phyloP scores from a whole-genome alignment of 768 basidiomycete genomes.

The Grammothele lineata region DNA sequence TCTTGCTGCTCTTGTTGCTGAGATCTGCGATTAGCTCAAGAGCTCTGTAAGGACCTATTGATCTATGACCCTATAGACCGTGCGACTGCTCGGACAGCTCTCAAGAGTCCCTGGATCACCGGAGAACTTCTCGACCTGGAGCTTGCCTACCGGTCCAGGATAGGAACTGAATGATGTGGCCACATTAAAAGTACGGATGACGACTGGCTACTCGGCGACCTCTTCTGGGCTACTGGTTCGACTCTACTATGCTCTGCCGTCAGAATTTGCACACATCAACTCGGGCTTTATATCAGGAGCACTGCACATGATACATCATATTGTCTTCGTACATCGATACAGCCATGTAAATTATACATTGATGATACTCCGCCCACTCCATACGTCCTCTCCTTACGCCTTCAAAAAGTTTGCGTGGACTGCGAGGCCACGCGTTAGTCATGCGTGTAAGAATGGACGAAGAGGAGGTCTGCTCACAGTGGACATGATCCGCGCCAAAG shows the following conservation, averaged over 20 bases:
- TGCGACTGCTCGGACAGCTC: conserved; percentile 58
- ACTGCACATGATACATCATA: not conserved
- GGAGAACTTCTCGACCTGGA: conserved; percentile 59
- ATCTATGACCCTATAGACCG: conserved; percentile 52
- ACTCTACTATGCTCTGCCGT: too few relatives aligned
- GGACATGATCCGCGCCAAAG: conserved; percentile 85
- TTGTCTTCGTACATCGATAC: conserved; percentile 10
- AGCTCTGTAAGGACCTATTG: conserved; percentile 58
- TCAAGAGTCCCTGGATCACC: conserved; percentile 63
- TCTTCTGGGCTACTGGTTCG: too few relatives aligned
- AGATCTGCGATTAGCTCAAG: conserved; percentile 40
- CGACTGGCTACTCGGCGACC: too few relatives aligned
- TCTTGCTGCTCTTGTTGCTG: too few relatives aligned
- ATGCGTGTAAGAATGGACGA: conserved; percentile 16
- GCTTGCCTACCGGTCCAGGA: conserved; percentile 53
- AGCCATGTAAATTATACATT: conserved; percentile 13
- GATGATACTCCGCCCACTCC: conserved; percentile 1
- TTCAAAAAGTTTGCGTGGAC: conserved; percentile 90
- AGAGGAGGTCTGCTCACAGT: conserved; percentile 50
- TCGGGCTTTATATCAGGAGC: too few relatives aligned
- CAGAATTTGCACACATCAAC: too few relatives aligned
- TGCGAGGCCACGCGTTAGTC: conserved; percentile 25
- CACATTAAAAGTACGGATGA: too few relatives aligned
- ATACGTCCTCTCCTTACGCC: conserved; percentile 36
- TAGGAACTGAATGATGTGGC: conserved; percentile 28